Base-by-base conservation (phyloP, 805 yeast genomes). In the Candida rishiriensis region DNA sequence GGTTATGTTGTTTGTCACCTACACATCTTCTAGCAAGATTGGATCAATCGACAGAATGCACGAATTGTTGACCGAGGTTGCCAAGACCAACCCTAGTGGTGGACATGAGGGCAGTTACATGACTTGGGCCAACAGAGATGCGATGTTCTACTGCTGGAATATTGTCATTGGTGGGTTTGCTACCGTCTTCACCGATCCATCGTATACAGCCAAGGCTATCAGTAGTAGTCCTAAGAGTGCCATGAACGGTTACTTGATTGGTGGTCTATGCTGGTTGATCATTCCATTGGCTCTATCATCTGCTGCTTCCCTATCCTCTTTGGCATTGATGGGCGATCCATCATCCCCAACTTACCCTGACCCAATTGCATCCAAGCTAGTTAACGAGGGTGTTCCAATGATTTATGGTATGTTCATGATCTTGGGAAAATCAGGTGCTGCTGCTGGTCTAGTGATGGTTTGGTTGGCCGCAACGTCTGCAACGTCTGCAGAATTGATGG, bases 401-500 rank as follows among this genome's bases (percentile, higher is more conserved):
- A 53, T 63, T 21, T 66, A 63, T 44, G 70, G 69, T 1, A 47
- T 61, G 48, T 62, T 34, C 16, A 54, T 54, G 29, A 49, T 70
- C 10, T 48, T 70, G 34, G 75, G 74, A 11, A 63, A 60, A 43
- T 45, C 63, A 2, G 74, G 73, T 17, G 72, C 72, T n/a, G 69
- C 66, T 16, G 71, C 71, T 15, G 70, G 66, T 3, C 53, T 70
- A 40, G 45, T 68, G 18, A 68, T 67, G 57, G 51, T 70, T n/a
- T 70, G 65, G 54, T 60, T 69, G 61, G 63, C 73, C 31, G 72
- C 65, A 14, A 70, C 75, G 6, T 65, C 71, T 30, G 72, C 75
- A 3, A 60, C 66, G 39, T 63, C 70, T 40, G 70, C 73, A 7
- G 72, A 69, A 50, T 52, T 68, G 18, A 66, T 70, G 43, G 72